A percentile compares a stretch with the other conserved stretches of the same genome.
phyloP scores from a whole-genome alignment of 441 rosid genomes.

The Pelargonium cotyledonis region DNA sequence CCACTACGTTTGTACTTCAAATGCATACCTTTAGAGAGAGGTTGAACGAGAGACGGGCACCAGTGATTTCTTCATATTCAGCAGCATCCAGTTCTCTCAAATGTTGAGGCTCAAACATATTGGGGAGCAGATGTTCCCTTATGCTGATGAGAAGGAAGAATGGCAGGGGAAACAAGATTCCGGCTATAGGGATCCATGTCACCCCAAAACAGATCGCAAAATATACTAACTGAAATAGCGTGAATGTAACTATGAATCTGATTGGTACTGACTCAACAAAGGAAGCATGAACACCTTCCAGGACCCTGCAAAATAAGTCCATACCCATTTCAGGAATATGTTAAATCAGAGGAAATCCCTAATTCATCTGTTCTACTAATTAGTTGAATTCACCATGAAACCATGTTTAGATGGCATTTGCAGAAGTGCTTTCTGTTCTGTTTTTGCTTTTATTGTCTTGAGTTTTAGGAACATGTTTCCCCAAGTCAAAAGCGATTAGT shows the following conservation, averaged over 20 bases:
- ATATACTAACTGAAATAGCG: slow-evolving; percentile 59
- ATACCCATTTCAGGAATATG: background rate
- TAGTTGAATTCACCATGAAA: too few relatives aligned
- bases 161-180: slow-evolving; percentile 66
- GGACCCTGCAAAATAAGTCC: slow-evolving; percentile 36
- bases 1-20: background rate
- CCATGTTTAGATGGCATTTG: too few relatives aligned
- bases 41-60: slow-evolving; percentile 26
- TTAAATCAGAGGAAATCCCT: too few relatives aligned
- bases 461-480: background rate
- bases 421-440: too few relatives aligned
- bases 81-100: slow-evolving; percentile 75
- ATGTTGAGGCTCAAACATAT: slow-evolving; percentile 44
- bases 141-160: slow-evolving; percentile 59
- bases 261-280: slow-evolving; percentile 68
- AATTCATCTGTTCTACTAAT: too few relatives aligned
- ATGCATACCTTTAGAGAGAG: slow-evolving; percentile 39
- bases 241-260: slow-evolving; percentile 51
- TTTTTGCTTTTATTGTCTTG: too few relatives aligned
- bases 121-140: slow-evolving; percentile 59
- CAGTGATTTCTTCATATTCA: slow-evolving; percentile 65
- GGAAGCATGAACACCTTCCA: slow-evolving; percentile 71
- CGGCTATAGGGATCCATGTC: slow-evolving; percentile 84
- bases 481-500: background rate
- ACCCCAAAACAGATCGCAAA: slow-evolving; percentile 60